Conservation (phyloP, 129 eudicot genomes). For the Centaurea solstitialis region DNA sequence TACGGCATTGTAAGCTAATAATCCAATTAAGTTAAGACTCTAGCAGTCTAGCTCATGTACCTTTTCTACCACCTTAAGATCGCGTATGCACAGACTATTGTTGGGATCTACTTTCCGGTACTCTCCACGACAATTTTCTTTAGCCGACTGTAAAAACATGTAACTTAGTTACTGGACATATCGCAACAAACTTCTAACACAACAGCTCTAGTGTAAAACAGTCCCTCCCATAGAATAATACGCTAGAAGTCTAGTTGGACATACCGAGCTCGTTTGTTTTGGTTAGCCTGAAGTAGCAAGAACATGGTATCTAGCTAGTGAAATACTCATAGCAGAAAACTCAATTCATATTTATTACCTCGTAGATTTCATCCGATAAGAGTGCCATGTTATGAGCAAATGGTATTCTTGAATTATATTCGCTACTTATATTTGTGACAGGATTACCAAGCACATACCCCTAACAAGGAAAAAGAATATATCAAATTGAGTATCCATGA, state of each 20-base stretch:
- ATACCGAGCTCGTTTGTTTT: no score
- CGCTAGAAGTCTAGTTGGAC: no score
- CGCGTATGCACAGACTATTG: constrained; percentile 22
- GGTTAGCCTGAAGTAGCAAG: no score
- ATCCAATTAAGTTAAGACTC: neutral
- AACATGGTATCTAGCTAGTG: no score
- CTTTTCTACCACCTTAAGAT: constrained; percentile 19
- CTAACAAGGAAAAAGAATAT: neutral
- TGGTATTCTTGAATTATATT: constrained; percentile 10
- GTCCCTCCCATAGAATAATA: no score
- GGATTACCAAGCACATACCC: constrained; percentile 35
- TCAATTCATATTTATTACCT: constrained; percentile 1
- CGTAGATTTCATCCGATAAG: constrained; percentile 26
- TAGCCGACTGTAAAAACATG: constrained; percentile 23
- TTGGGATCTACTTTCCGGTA: constrained; percentile 35
- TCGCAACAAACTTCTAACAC: neutral
- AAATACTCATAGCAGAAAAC: neutral
- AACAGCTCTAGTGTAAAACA: no score
- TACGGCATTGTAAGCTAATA: neutral
- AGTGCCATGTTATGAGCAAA: constrained; percentile 34
- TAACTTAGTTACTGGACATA: no score
- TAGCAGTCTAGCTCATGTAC: constrained; percentile 16
- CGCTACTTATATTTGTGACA: neutral
- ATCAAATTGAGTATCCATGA: neutral
- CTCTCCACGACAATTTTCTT: constrained; percentile 25